Evolutionary conservation across 2,329 filamentous ascomycete species (phyloP), one percentile per base, ranked within the genome.

Genomic region (Diaporthe aspalathi): DNA sequence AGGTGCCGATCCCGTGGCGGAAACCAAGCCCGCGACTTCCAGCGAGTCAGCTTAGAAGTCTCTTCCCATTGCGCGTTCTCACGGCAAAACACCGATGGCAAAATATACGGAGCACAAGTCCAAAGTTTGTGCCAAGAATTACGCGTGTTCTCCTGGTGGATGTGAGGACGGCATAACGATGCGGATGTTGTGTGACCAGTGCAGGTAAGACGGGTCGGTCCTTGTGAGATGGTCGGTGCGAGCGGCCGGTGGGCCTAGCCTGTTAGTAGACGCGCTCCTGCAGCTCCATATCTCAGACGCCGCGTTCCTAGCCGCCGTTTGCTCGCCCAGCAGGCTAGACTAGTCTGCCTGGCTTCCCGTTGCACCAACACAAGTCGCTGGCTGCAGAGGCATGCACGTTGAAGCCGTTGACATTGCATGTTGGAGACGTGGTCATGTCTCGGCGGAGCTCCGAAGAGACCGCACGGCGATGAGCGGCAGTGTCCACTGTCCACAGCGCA

Each of bases 361-460:
- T 35, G 43, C 57, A 49, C 57, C 17, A n/a, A 63, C 27, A 63
- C 43, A 63, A 8, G n/a, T 17, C 35, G 60, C 22, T 63, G 45
- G n/a, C 29, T 35, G 43, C 16, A 22, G 20, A 49, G 24, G 20
- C 20, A 38, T 24, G 20, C 12, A 49, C 35, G 12, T 24, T n/a
- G 60, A 63, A 14, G 43, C 12, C n/a, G 38, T 63, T 63, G 43
- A 35, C 43, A 63, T 9, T 49, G 60, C 60, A 63, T 63, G n/a
- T 49, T 24, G 17, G 27, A 35, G 43, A 27, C 20, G 14, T 63
- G 20, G 17, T 27, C 17, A 16, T 32, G 43, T 43, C 47, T 49
- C 57, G 43, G 60, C 60, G 60, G 60, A 63, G 40, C 60, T 63
- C 60, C 43, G 60, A 56, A 24, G 43, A 49, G 54, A 43, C 22